These are phyloP conservation scores for Quercus phellos DNA, from an alignment of 331 rosid genomes.

Conservation along the genomic window DNA sequence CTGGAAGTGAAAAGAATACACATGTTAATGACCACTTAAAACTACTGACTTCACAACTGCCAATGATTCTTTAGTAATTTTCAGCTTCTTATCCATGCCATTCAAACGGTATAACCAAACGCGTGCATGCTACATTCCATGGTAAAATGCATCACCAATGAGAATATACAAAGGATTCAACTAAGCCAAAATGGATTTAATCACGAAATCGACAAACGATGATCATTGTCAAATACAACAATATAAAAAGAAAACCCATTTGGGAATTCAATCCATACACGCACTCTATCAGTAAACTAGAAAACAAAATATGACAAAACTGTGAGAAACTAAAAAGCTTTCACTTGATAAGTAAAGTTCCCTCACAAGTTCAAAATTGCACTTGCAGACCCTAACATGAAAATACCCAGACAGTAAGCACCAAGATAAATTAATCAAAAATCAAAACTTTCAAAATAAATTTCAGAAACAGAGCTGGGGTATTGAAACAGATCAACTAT, in stretches of 20 bases:
- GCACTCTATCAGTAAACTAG: background rate
- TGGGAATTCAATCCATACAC: background rate
- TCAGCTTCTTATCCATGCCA: background rate
- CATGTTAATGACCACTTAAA: background rate
- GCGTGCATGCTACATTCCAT: background rate
- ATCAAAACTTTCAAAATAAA: background rate
- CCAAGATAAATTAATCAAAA: slow-evolving; percentile 4
- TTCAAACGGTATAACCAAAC: no score
- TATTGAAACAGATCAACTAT: slow-evolving; percentile 8
- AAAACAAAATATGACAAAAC: background rate
- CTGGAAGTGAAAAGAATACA: background rate
- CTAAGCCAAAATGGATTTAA: background rate
- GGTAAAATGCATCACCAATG: background rate
- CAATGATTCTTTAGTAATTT: background rate
- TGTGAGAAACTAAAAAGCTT: background rate
- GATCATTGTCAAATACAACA: background rate
- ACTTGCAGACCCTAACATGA: slow-evolving; percentile 11
- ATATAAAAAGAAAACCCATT: background rate
- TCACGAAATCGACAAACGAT: background rate
- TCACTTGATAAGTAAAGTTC: slow-evolving; percentile 25
- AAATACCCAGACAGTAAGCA: background rate
- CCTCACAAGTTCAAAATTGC: slow-evolving; percentile 15
- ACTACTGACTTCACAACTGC: no score
- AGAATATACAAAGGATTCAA: background rate
- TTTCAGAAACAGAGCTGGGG: background rate